phyloP scores from a whole-genome alignment of 2,329 filamentous ascomycete species.

The Dactylonectria macrodidyma region DNA sequence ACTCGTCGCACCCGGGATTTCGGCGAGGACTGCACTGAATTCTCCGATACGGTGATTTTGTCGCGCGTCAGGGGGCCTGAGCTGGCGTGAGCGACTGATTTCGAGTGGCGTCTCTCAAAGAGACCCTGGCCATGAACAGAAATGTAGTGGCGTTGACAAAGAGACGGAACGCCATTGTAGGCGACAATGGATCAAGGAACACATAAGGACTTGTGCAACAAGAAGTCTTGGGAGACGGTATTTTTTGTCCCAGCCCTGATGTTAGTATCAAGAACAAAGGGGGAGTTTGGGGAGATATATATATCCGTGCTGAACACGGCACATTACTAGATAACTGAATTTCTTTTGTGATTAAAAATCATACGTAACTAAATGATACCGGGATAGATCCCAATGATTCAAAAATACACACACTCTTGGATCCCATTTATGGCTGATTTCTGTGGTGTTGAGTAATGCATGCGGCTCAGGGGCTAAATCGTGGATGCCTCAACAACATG shows the following conservation, averaged over 20 bases:
- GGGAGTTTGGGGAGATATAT: neutral
- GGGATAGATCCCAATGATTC: neutral
- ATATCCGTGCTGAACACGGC: neutral
- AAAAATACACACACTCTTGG: neutral
- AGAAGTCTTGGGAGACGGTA: no score
- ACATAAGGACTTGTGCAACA: no score
- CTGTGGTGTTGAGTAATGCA: no score
- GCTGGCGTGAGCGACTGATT: neutral
- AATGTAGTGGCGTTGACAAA: neutral
- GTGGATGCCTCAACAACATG: no score
- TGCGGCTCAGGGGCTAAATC: no score
- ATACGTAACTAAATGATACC: neutral
- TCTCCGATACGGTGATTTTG: neutral
- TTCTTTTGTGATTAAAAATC: neutral
- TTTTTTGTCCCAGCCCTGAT: no score
- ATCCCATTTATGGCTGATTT: neutral
- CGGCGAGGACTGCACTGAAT: neutral
- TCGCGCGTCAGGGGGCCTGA: neutral
- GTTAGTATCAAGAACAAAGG: neutral
- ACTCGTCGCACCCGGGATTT: slow-evolving; percentile 32
- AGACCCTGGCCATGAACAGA: neutral
- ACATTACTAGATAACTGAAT: neutral
- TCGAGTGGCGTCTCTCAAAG: neutral
- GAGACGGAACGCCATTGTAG: no score
- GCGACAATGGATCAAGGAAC: no score